Conservation (phyloP, 352 stramenopile genomes). For the Peronosclerospora sorghi region DNA sequence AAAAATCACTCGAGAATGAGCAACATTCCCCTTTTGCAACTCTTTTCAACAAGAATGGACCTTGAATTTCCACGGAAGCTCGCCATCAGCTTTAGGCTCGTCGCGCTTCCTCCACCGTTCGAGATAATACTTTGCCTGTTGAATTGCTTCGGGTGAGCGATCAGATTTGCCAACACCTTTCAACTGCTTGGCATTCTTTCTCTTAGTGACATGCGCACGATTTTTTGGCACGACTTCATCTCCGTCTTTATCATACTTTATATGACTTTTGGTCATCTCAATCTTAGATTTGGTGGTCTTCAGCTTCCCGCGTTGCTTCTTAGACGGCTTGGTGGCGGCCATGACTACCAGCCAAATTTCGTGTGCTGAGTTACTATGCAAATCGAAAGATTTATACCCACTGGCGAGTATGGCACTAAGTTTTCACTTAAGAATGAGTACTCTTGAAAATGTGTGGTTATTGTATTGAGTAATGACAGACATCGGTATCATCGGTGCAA, state of each 20-base stretch:
- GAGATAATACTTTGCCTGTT: constrained; percentile 74
- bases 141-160: constrained; percentile 66
- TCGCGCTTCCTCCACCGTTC: constrained; percentile 58
- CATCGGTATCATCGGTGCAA: constrained; percentile 11
- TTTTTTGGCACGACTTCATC: constrained; percentile 41
- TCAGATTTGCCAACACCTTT: constrained; percentile 55
- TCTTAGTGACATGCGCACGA: constrained; percentile 21
- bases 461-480: constrained; percentile 8
- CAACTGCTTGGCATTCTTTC: constrained; percentile 18
- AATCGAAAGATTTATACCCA: no score
- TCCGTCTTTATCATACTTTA: constrained; percentile 60
- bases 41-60: constrained; percentile 13
- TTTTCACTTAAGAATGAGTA: no score
- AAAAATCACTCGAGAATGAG: constrained; percentile 5
- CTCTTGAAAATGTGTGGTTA: no score
- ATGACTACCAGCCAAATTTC: constrained; percentile 24
- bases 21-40: background rate
- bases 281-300: constrained; percentile 26
- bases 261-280: constrained; percentile 28
- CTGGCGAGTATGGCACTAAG: no score
- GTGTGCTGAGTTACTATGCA: background rate
- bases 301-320: constrained; percentile 71
- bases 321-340: constrained; percentile 46
- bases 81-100: constrained; percentile 36
- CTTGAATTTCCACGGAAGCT: constrained; percentile 77